Conservation (phyloP, 176 grass and related monocot species). For the Paspalum notatum region DNA sequence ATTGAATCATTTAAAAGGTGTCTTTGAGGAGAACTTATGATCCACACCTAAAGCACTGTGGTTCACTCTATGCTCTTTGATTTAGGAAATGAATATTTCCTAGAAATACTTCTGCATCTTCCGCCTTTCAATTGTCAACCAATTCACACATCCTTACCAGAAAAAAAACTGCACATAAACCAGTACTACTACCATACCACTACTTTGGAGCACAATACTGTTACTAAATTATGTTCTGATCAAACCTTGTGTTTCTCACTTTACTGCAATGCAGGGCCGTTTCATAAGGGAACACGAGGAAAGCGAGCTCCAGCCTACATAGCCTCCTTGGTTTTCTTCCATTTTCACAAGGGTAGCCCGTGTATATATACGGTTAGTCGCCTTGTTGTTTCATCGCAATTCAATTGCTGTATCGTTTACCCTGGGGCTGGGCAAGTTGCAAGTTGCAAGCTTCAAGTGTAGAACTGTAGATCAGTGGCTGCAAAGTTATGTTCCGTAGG, state of each 20-base stretch:
- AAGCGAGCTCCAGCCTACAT: slow-evolving; percentile 22
- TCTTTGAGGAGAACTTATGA: neutral
- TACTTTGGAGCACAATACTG: no score
- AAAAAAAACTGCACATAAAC: neutral
- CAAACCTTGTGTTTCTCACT: neutral
- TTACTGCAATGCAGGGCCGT: slow-evolving; percentile 41
- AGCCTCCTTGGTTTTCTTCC: neutral
- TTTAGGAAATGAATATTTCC: neutral
- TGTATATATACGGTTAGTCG: neutral
- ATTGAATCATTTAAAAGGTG: neutral
- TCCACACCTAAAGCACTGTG: no score
- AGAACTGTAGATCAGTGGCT: slow-evolving; percentile 23
- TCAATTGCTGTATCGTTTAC: neutral
- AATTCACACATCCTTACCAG: neutral
- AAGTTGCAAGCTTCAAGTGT: slow-evolving; percentile 19
- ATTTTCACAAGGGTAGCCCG: neutral
- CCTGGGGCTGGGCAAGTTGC: neutral
- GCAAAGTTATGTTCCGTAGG: slow-evolving; percentile 18
- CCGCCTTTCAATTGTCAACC: no score
- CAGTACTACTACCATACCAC: no score
- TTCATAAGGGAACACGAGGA: slow-evolving; percentile 47
- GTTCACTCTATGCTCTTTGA: neutral
- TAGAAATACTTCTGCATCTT: neutral
- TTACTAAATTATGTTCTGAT: slow-evolving; percentile 4
- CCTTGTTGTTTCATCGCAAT: neutral